These are phyloP conservation scores for Russula ochroleuca DNA, from an alignment of 768 basidiomycete species.

Conservation along the genomic window DNA sequence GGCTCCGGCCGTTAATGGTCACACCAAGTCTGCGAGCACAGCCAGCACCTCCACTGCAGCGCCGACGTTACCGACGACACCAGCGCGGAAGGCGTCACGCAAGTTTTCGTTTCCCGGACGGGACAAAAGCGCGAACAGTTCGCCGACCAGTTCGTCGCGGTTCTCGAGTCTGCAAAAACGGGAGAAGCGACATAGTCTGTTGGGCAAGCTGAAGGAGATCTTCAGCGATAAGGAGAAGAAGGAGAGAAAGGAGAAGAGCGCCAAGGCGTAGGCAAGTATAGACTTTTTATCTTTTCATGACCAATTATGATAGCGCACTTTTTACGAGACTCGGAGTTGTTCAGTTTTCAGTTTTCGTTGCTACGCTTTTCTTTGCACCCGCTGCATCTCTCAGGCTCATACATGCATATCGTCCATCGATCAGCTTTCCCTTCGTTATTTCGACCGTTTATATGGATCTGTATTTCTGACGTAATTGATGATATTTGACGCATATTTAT, in stretches of 20 bases:
- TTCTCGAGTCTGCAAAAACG: constrained; percentile 24
- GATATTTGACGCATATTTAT: neutral
- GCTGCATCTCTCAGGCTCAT: neutral
- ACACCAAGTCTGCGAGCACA: constrained; percentile 14
- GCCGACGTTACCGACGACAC: constrained; percentile 1
- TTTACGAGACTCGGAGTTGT: neutral
- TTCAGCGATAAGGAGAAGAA: constrained; percentile 25
- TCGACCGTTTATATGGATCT: neutral
- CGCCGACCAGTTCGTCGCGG: constrained; percentile 22
- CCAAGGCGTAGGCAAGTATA: constrained; percentile 20
- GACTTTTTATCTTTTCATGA: constrained; percentile 7
- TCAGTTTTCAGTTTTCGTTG: neutral
- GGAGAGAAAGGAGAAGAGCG: constrained; percentile 17
- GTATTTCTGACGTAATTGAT: constrained; percentile 12
- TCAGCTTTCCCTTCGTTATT: neutral
- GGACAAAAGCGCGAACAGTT: constrained; percentile 20
- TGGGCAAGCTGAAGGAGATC: constrained; percentile 27
- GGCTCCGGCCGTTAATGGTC: constrained; percentile 3
- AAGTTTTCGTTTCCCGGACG: constrained; percentile 23
- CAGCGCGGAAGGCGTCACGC: constrained; percentile 11
- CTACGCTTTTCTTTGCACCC: neutral
- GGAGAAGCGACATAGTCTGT: constrained; percentile 26
- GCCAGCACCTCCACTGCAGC: constrained; percentile 11
- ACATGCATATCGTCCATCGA: neutral
- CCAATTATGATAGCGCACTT: constrained; percentile 1